phyloP scores from a whole-genome alignment of 1,284 basidiomycete genomes.

The Ustilago sp. region DNA sequence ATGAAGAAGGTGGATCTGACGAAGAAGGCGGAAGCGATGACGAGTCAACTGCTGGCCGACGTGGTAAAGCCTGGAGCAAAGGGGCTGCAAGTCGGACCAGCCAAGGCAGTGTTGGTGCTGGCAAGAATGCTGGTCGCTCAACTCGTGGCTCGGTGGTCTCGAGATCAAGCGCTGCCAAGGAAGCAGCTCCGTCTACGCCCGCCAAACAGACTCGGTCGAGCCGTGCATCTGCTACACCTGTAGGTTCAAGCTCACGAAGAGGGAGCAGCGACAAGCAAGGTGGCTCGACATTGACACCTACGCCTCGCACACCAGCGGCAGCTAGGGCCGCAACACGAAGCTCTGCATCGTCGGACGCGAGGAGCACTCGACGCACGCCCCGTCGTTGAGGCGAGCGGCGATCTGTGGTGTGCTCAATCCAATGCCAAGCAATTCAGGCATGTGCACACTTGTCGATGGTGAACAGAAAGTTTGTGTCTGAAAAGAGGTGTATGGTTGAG shows the following conservation, averaged over 20 bases:
- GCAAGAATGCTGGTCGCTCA: slow-evolving; percentile 18
- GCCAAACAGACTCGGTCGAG: slow-evolving; percentile 41
- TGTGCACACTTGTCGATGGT: not conserved
- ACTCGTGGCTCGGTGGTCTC: slow-evolving; percentile 42
- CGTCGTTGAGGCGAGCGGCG: slow-evolving; percentile 23
- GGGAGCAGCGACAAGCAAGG: slow-evolving; percentile 38
- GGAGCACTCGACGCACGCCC: slow-evolving; percentile 43
- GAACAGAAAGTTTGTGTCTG: not conserved
- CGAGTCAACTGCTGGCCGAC: slow-evolving; percentile 17
- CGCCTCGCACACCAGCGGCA: slow-evolving; percentile 25
- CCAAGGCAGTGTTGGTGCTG: slow-evolving; percentile 13
- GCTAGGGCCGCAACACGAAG: slow-evolving; percentile 39
- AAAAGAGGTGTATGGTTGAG: slow-evolving; percentile 5
- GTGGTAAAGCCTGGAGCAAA: slow-evolving; percentile 18
- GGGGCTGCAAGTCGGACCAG: slow-evolving; percentile 8
- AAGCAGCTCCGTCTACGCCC: slow-evolving; percentile 29
- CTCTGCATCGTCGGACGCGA: slow-evolving; percentile 27
- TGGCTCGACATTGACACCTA: slow-evolving; percentile 20
- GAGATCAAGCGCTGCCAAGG: slow-evolving; percentile 39
- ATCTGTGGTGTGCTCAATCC: not conserved
- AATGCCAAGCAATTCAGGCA: not conserved
- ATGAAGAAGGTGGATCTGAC: slow-evolving; percentile 30
- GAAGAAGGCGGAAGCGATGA: slow-evolving; percentile 29
- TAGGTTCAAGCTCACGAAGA: slow-evolving; percentile 20
- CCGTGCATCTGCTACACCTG: slow-evolving; percentile 25